These are phyloP conservation scores for Coriolopsis trogii DNA, from an alignment of 1,284 basidiomycete genomes.

Conservation along the genomic window DNA sequence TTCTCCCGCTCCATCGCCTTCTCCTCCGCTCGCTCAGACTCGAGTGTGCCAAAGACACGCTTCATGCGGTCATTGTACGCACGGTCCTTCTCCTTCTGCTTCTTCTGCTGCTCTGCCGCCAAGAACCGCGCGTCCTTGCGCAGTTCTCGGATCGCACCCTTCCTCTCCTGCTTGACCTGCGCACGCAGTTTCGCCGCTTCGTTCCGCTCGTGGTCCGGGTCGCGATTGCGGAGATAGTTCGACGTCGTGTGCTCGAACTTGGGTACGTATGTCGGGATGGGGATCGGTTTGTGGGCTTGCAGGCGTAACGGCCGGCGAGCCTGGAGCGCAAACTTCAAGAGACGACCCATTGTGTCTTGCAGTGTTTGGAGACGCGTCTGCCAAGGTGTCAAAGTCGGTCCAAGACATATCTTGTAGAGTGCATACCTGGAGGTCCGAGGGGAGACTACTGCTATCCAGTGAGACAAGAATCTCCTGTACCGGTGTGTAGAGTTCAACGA, in stretches of 20 bases:
- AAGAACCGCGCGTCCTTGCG: constrained; percentile 96
- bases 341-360: constrained; percentile 48
- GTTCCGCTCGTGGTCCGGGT: constrained; percentile 93
- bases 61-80: constrained; percentile 83
- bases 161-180: constrained; percentile 94
- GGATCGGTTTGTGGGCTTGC: constrained; percentile 96
- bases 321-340: constrained; percentile 75
- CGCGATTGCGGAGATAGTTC: constrained; percentile 80
- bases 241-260: constrained; percentile 91
- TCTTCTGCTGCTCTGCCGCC: constrained; percentile 84
- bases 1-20: constrained; percentile 90
- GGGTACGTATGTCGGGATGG: constrained; percentile 91
- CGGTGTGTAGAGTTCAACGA: constrained; percentile 83
- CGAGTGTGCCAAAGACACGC: constrained; percentile 80
- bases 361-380: constrained; percentile 27
- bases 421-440: constrained; percentile 60
- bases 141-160: constrained; percentile 96
- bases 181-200: constrained; percentile 85
- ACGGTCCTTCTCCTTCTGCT: constrained; percentile 83
- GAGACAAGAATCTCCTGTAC: constrained; percentile 60
- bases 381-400: not conserved
- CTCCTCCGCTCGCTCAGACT: constrained; percentile 93
- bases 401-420: not conserved
- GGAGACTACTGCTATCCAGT: constrained; percentile 52
- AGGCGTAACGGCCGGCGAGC: constrained; percentile 81